These are phyloP conservation scores for Theobroma cacao DNA, from an alignment of 345 rosid species.

Conservation along the genomic window DNA sequence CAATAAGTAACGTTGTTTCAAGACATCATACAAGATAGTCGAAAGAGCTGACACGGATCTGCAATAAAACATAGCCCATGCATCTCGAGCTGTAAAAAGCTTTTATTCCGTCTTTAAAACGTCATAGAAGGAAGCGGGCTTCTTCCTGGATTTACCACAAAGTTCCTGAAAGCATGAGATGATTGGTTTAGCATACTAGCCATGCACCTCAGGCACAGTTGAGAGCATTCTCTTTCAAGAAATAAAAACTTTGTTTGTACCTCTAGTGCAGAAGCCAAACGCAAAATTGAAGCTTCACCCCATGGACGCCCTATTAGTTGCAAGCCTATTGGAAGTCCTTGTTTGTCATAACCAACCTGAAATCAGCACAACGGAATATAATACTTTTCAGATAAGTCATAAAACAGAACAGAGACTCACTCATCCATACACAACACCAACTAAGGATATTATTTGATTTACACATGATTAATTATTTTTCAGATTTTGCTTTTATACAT, in stretches of 20 bases:
- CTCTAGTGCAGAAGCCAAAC: conserved; percentile 71
- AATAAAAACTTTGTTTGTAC: conserved; percentile 24
- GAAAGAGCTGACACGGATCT: background rate
- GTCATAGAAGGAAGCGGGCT: conserved; percentile 59
- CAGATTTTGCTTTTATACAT: too few species aligned
- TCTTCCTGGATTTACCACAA: conserved; percentile 47
- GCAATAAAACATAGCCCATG: too few species aligned
- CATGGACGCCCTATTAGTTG: conserved; percentile 82
- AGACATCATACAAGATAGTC: background rate
- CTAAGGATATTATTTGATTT: too few species aligned
- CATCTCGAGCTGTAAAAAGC: background rate
- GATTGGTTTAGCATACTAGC: background rate
- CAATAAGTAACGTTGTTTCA: background rate
- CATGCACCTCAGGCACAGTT: background rate
- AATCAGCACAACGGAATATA: background rate
- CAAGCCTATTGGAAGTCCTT: conserved; percentile 84
- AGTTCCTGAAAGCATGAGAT: conserved; percentile 51
- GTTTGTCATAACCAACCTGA: conserved; percentile 83
- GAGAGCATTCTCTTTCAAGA: background rate
- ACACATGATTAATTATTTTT: background rate
- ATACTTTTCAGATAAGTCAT: too few species aligned
- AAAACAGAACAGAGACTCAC: too few species aligned
- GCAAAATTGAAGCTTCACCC: conserved; percentile 77
- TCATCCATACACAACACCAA: too few species aligned
- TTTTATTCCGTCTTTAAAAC: conserved; percentile 39